A percentile compares a stretch with the other conserved stretches of the same genome.
phyloP scores from a whole-genome alignment of 257 asterid species.

The Ilex asprella region DNA sequence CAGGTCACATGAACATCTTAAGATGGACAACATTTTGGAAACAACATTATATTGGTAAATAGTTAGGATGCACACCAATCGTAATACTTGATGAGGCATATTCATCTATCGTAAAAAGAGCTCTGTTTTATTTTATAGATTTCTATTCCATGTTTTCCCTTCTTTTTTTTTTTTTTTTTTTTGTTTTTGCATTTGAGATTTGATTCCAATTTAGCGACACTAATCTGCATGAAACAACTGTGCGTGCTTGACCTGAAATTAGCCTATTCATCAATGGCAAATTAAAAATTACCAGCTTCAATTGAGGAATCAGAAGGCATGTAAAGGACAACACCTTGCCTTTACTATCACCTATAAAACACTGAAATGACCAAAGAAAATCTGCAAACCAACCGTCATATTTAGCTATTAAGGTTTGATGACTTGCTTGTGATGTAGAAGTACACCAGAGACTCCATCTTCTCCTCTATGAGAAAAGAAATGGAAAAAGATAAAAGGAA shows the following conservation, averaged over 20 bases:
- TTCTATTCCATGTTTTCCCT: too few relatives aligned
- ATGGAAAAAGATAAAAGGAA: conserved; percentile 15
- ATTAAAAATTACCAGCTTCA: not conserved
- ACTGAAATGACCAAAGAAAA: conserved; percentile 18
- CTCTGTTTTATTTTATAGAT: too few relatives aligned
- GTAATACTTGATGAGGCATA: too few relatives aligned
- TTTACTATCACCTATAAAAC: conserved; percentile 10
- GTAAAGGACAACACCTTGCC: not conserved
- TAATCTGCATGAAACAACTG: too few relatives aligned
- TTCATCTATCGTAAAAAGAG: too few relatives aligned
- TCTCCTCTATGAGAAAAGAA: conserved; percentile 46
- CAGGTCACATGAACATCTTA: too few relatives aligned
- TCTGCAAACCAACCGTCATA: conserved; percentile 51
- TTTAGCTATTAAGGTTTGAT: conserved; percentile 48
- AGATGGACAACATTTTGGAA: too few relatives aligned
- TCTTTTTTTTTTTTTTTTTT: not conserved
- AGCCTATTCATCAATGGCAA: not conserved
- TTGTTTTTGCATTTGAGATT: not conserved
- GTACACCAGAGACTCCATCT: conserved; percentile 99
- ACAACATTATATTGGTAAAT: too few relatives aligned
- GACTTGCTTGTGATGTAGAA: conserved; percentile 99
- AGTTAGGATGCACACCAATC: too few relatives aligned
- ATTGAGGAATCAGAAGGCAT: not conserved
- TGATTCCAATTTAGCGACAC: not conserved
- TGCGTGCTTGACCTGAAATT: too few relatives aligned